Percentiles rank a stretch among this genome's conserved stretches.
These are phyloP conservation scores for Aphanomyces stellatus DNA, from an alignment of 352 stramenopile species.

Conservation along the genomic window DNA sequence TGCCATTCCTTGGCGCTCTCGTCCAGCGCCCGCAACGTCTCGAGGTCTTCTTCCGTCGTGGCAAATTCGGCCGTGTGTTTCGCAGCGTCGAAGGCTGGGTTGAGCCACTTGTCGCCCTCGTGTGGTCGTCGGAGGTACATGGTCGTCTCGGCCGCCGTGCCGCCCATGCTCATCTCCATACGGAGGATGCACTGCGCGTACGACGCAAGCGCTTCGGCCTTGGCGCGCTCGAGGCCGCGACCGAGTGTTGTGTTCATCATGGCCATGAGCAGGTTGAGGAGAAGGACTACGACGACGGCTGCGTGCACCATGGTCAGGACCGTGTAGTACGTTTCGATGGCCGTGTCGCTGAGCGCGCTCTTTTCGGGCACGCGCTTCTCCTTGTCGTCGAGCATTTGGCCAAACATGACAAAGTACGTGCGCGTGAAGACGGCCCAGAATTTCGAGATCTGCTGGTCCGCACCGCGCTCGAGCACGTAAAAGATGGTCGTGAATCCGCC, in stretches of 20 bases:
- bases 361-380: not conserved
- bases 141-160: not conserved
- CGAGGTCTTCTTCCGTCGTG: not conserved
- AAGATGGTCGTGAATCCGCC: slow-evolving; percentile 7
- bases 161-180: not conserved
- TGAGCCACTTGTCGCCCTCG: not conserved
- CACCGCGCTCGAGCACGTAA: not conserved
- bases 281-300: not conserved
- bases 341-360: no score
- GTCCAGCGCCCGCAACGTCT: not conserved
- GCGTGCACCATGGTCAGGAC: slow-evolving; percentile 15
- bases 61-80: not conserved
- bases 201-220: slow-evolving; percentile 1
- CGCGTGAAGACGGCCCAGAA: slow-evolving; percentile 2
- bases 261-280: slow-evolving; percentile 14
- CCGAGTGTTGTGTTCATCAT: slow-evolving; percentile 13
- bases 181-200: slow-evolving; percentile 11
- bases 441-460: not conserved
- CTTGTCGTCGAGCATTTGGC: not conserved
- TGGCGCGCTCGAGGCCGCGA: slow-evolving; percentile 6
- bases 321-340: not conserved
- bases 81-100: not conserved
- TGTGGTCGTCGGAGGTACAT: no score
- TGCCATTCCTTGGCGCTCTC: not conserved
- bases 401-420: slow-evolving; percentile 18